Base-by-base conservation (phyloP, 768 basidiomycete genomes). In the Rhodosporidiobolus odoratus region DNA sequence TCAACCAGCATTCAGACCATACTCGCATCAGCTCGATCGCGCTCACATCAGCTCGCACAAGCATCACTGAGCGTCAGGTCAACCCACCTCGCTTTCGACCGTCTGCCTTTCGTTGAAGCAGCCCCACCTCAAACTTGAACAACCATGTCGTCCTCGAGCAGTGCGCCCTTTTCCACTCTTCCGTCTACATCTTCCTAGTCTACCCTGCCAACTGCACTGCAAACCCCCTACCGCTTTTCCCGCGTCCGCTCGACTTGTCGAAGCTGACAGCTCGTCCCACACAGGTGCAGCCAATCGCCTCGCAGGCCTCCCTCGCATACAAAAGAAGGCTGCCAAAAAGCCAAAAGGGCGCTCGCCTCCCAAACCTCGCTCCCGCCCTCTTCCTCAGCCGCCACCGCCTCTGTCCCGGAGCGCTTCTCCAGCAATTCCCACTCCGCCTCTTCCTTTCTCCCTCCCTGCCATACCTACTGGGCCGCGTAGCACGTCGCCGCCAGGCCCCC, bases 221-320 rank as follows among this genome's bases (percentile, higher is more conserved):
- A 17, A 50, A 17, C n/a, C n/a, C 48, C n/a, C 21, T 25, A 50
- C 48, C 19, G 15, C 27, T 53, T 53, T 32, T 10, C 27, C 52
- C 27, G 58, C 38, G 47, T 19, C 23, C 43, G 7, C 32, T 37
- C 37, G 9, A 16, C 8, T 34, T 19, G 32, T 9, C 15, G 12
- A 9, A 25, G 53, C 32, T 30, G 5, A 21, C 27, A 19, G n/a
- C 16, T 10, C 19, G 27, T 41, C 25, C 30, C 4, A 9, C 27
- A 54, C 19, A n/a, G n/a, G n/a, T n/a, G n/a, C n/a, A n/a, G n/a
- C n/a, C 32, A 65, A 65, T 32, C 69, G 69, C 27, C 50, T 70
- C 16, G 58, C 69, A 2, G 69, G 63, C 13, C 50, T 70, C 4
- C 61, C 63, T 0, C 64, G 64, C 34, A 70, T 70, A 52, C 52